A percentile compares a stretch with the other conserved stretches of the same genome.
phyloP scores from a whole-genome alignment of 139 green algal species.

The Chlorella vulgaris region DNA sequence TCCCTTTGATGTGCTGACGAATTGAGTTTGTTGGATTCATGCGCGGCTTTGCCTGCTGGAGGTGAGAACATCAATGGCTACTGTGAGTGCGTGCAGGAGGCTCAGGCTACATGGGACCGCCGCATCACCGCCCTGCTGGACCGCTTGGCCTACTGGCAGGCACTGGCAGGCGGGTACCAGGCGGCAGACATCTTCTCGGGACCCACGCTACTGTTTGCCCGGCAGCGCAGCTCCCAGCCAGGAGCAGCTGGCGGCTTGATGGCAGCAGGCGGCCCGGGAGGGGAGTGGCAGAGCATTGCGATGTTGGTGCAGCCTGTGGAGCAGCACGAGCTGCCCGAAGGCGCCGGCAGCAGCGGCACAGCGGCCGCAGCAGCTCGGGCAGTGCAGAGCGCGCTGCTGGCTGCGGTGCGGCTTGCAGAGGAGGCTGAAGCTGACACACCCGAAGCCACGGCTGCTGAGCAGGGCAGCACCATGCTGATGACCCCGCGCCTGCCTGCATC shows the following conservation, averaged over 20 bases:
- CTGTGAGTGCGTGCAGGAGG: slow-evolving; percentile 24
- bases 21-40: no score
- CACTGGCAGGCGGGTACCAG: slow-evolving; percentile 43
- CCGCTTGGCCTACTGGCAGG: slow-evolving; percentile 61
- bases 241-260: not conserved
- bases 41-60: no score
- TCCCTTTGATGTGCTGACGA: no score
- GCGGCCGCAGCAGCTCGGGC: not conserved
- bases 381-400: slow-evolving; percentile 23
- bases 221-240: not conserved
- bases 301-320: slow-evolving; percentile 27
- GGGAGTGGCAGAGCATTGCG: slow-evolving; percentile 17
- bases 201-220: slow-evolving; percentile 48
- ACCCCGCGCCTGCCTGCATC: slow-evolving; percentile 5
- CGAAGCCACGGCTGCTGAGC: slow-evolving; percentile 1
- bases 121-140: slow-evolving; percentile 37
- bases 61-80: not conserved
- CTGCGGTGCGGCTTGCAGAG: not conserved
- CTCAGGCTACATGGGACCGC: slow-evolving; percentile 26
- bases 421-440: slow-evolving; percentile 20
- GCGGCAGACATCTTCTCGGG: slow-evolving; percentile 50
- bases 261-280: not conserved
- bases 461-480: slow-evolving; percentile 17
- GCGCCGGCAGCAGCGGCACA: not conserved
- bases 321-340: not conserved